Evolutionary conservation across 163 green algal genomes (phyloP), one percentile per base, ranked within the genome.

Genomic region (Scenedesmus sp.): DNA sequence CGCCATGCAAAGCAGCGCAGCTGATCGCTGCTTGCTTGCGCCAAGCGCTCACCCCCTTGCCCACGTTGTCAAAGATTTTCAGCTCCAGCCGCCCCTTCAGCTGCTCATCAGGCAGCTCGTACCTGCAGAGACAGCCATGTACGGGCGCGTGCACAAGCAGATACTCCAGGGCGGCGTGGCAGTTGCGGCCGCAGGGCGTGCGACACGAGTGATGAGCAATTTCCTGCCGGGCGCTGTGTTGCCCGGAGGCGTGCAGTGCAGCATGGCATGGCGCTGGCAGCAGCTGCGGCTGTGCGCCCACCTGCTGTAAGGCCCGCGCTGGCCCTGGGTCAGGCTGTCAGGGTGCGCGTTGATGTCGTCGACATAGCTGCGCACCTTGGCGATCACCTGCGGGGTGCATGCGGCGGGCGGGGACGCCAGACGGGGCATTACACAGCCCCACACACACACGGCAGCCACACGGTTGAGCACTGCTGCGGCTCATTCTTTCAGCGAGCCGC

Each of bases 321-420:
- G 86, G 13, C 86, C 70, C 2, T 82, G 92, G 22, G 93, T 86
- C 61, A 97, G 91, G 18, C 16, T 44, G 24, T 90, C 83, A 37
- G 96, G 91, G 61, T 95, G 40, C 13, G 70, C 85, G 90, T 97
- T 97, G 42, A 97, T 94, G 18, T 96, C 95, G n/a, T 90, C 95
- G 53, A 97, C 95, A 88, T 96, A 96, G 5, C 44, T 33, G 56
- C 91, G 76, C 24, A 97, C 76, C 51, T 91, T 93, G 13, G 76
- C 61, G 87, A 96, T 95, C 10, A 97, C 93, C 86, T 97, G 91
- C 0, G 22, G 76, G 56, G 22, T 22, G 51, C 3, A 18, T 61
- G n/a, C n/a, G n/a, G n/a, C n/a, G n/a, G n/a, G n/a, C n/a, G n/a
- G n/a, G n/a, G n/a, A n/a, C n/a, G n/a, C n/a, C n/a, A n/a, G n/a